Conservation (phyloP, 768 basidiomycete species). For the Pleurotus tuoliensis region DNA sequence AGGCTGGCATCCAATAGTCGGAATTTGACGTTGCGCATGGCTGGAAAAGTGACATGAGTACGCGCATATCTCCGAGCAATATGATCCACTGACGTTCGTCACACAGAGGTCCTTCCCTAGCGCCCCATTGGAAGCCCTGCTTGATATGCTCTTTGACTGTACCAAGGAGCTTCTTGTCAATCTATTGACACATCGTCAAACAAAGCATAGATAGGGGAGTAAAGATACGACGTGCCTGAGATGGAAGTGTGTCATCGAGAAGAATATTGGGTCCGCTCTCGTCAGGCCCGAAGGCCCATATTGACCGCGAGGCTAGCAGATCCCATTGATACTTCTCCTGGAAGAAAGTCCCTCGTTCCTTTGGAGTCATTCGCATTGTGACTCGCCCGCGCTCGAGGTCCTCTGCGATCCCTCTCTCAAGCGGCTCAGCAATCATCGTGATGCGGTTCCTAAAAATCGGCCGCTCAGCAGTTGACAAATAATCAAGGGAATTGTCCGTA, state of each 20-base stretch:
- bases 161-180: constrained; percentile 89
- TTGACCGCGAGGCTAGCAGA: constrained; percentile 91
- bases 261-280: constrained; percentile 92
- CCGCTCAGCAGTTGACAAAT: constrained; percentile 9
- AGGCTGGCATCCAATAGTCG: constrained; percentile 88
- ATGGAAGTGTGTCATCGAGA: constrained; percentile 93
- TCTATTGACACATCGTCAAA: constrained; percentile 33
- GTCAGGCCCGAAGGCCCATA: constrained; percentile 99
- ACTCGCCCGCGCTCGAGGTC: constrained; percentile 94
- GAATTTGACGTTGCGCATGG: constrained; percentile 99
- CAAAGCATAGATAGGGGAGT: not conserved
- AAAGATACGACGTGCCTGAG: constrained; percentile 53
- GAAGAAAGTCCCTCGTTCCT: constrained; percentile 94
- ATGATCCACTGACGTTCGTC: constrained; percentile 83
- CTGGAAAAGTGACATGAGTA: constrained; percentile 35
- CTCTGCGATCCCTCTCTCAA: constrained; percentile 93
- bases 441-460: constrained; percentile 76
- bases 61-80: not conserved
- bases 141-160: constrained; percentile 94
- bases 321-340: constrained; percentile 99
- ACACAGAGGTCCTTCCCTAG: constrained; percentile 94
- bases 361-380: constrained; percentile 91
- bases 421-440: constrained; percentile 98
- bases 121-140: constrained; percentile 99
- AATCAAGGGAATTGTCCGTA: constrained; percentile 33